These are phyloP conservation scores for Psilocybe cubensis DNA, from an alignment of 768 basidiomycete genomes.

Conservation along the genomic window DNA sequence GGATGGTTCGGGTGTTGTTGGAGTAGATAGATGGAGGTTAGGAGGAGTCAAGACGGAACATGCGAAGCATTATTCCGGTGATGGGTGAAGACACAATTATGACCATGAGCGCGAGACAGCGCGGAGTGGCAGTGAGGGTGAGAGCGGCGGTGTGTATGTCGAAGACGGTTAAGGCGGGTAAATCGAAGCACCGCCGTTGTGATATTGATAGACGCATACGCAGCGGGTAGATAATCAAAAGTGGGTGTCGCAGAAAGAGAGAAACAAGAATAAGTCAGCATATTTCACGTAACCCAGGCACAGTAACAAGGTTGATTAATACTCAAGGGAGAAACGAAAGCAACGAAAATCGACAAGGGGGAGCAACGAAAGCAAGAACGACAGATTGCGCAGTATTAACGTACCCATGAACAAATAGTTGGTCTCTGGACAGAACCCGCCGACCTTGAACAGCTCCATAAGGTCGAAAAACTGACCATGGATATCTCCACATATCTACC, in stretches of 20 bases:
- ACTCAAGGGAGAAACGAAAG: too few relatives aligned
- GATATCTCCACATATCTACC: constrained; percentile 91
- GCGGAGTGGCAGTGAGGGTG: too few relatives aligned
- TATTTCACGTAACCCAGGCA: not conserved
- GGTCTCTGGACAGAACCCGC: constrained; percentile 90
- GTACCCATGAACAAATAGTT: constrained; percentile 97
- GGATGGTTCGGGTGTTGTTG: too few relatives aligned
- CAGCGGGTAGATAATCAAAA: constrained; percentile 2
- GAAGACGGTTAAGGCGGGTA: not conserved
- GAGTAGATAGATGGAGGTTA: too few relatives aligned
- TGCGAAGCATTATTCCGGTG: not conserved
- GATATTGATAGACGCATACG: too few relatives aligned
- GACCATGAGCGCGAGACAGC: too few relatives aligned
- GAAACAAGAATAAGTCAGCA: not conserved
- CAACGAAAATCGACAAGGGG: too few relatives aligned
- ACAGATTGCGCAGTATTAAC: constrained; percentile 23
- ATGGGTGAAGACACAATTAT: too few relatives aligned
- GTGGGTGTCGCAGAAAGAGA: not conserved
- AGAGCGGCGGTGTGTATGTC: too few relatives aligned
- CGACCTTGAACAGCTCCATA: constrained; percentile 93
- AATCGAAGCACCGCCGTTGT: too few relatives aligned
- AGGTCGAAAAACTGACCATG: constrained; percentile 98
- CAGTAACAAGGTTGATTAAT: too few relatives aligned
- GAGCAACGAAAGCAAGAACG: not conserved
- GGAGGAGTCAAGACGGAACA: constrained; percentile 3